Conservation (phyloP, 768 basidiomycete genomes). For the Mycena olivaceomarginata region DNA sequence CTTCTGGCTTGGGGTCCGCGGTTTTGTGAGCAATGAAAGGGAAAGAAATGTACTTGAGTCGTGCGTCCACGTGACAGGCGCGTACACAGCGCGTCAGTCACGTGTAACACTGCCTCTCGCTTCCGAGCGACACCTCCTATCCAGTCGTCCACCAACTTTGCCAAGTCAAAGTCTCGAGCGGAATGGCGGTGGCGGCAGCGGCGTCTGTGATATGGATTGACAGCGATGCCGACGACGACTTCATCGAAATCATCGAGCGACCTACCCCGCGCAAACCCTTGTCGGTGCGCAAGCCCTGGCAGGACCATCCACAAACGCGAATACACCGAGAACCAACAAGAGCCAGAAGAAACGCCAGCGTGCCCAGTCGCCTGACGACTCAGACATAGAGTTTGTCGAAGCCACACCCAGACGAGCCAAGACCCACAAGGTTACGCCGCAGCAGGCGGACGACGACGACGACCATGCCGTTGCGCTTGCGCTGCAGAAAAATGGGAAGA, state of each 20-base stretch:
- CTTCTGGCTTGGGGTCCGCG: no score
- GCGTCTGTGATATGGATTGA: slow-evolving; percentile 36
- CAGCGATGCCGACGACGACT: slow-evolving; percentile 33
- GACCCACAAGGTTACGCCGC: not conserved
- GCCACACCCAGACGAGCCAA: slow-evolving; percentile 4
- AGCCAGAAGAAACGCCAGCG: slow-evolving; percentile 21
- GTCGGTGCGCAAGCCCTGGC: slow-evolving; percentile 24
- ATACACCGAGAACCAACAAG: not conserved
- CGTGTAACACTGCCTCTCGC: no score
- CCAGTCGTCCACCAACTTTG: not conserved
- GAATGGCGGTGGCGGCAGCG: not conserved
- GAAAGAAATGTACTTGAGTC: no score
- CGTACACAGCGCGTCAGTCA: no score
- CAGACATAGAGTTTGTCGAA: slow-evolving; percentile 25
- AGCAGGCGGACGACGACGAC: not conserved
- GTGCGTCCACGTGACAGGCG: no score
- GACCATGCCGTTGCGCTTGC: slow-evolving; percentile 33
- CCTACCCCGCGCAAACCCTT: slow-evolving; percentile 20
- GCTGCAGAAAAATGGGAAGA: slow-evolving; percentile 35
- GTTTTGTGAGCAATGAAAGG: no score
- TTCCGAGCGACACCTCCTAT: not conserved
- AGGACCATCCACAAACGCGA: slow-evolving; percentile 25
- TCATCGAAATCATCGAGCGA: slow-evolving; percentile 34
- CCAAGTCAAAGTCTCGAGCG: not conserved
- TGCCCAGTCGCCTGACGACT: slow-evolving; percentile 1